These are phyloP conservation scores for Irpex sp. DNA, from an alignment of 1,284 basidiomycete genomes.

Conservation along the genomic window DNA sequence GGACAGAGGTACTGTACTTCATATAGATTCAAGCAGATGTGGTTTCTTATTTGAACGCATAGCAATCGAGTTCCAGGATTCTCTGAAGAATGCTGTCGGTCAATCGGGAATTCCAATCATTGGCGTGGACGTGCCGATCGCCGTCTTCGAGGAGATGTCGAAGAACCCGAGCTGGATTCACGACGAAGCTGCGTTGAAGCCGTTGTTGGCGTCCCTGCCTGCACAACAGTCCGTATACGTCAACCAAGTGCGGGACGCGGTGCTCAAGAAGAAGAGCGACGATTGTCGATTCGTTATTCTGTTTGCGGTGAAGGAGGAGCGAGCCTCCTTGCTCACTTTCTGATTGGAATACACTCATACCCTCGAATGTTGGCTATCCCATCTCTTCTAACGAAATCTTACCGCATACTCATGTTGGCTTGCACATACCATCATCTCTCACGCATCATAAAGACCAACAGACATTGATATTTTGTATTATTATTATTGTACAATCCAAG, in stretches of 20 bases:
- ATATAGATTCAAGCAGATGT: neutral
- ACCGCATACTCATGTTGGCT: too few relatives aligned
- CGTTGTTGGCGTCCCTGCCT: slow-evolving; percentile 48
- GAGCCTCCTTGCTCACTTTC: slow-evolving; percentile 54
- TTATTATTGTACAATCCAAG: too few relatives aligned
- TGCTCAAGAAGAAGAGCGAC: slow-evolving; percentile 53
- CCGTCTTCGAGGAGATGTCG: slow-evolving; percentile 58
- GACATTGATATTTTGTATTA: too few relatives aligned
- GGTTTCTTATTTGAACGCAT: slow-evolving; percentile 2
- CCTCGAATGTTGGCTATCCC: too few relatives aligned
- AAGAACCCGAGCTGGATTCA: slow-evolving; percentile 56
- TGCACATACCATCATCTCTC: too few relatives aligned
- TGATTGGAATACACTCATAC: slow-evolving; percentile 1
- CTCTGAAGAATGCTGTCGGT: slow-evolving; percentile 47
- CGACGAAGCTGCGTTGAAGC: slow-evolving; percentile 70
- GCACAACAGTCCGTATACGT: slow-evolving; percentile 54
- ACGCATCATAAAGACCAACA: too few relatives aligned
- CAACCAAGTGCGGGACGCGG: slow-evolving; percentile 59
- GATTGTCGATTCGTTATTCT: slow-evolving; percentile 59
- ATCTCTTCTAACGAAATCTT: too few relatives aligned
- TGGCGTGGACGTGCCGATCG: slow-evolving; percentile 58
- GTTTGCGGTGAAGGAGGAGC: slow-evolving; percentile 67
- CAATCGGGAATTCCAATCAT: slow-evolving; percentile 60
- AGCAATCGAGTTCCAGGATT: slow-evolving; percentile 58
- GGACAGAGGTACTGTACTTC: slow-evolving; percentile 51